Base-by-base conservation (phyloP, 2,329 filamentous ascomycete genomes). In the Septoria linicola region DNA sequence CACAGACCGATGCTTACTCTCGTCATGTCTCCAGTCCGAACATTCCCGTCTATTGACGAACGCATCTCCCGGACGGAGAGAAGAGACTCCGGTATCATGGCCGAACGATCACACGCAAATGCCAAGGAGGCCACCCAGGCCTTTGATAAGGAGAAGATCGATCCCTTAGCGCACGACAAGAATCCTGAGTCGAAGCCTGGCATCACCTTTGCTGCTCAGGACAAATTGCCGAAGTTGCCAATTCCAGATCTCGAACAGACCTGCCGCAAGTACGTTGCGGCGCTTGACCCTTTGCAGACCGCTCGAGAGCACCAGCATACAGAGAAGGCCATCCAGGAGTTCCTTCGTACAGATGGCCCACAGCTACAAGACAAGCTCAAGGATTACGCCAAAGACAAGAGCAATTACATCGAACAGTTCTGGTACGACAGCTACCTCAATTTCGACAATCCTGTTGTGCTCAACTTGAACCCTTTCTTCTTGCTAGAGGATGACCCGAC, bases 341-440 rank as follows among this genome's bases (percentile, higher is more conserved):
- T 97, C 60, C 72, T 96, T 34, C 84, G 80, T 61, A 75, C 79
- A 0, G 91, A 96, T 57, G 93, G 93, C 0, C 88, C 87, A 0
- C 83, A 87, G 39, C 73, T 99, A 41, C 91, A 99, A 67, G 89
- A 93, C 55, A 91, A 87, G 70, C 73, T 97, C 50, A 93, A 91
- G 75, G 84, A 85, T 63, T 99, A 97, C 75, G 91, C 93, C 7
- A 84, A 83, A 41, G 89, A 87, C 37, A 92, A 91, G 73, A 89
- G 89, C 31, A 97, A 92, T 71, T 99, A 96, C 68, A 97, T 99
- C 63, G 93, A 97, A 68, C 93, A 99, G 65, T 99, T 99, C 64
- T 99, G 92, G 93, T 97, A 97, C 68, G 93, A 99, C 70, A 97
- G 93, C 23, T 99, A 97, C 67, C 79, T 99, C 57, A 97, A 97